Evolutionary conservation across 108 stramenopile species (phyloP).

Genomic region (Conticribra guillardii): DNA sequence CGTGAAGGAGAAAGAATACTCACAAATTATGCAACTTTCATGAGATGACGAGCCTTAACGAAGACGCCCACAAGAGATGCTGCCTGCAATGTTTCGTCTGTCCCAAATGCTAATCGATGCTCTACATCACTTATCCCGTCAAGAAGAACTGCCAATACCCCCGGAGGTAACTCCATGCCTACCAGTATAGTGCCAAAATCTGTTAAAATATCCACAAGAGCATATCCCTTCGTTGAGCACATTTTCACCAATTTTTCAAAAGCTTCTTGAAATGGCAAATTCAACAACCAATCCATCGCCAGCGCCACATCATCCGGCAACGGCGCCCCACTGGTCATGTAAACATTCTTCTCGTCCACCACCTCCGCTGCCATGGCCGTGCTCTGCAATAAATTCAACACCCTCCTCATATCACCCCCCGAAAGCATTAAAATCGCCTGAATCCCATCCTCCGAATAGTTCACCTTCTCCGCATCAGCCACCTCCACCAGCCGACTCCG

Average conservation of each 20-base stretch:
- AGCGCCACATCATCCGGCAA: slow-evolving; percentile 70
- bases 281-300: slow-evolving; percentile 72
- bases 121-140: slow-evolving; percentile 86
- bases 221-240: slow-evolving; percentile 80
- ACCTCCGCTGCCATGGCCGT: slow-evolving; percentile 76
- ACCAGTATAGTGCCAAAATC: slow-evolving; percentile 60
- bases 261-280: slow-evolving; percentile 66
- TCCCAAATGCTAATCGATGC: slow-evolving; percentile 78
- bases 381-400: slow-evolving; percentile 88
- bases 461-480: slow-evolving; percentile 65
- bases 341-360: slow-evolving; percentile 75
- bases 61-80: slow-evolving; percentile 84
- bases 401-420: slow-evolving; percentile 93
- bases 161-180: slow-evolving; percentile 60
- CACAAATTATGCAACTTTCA: slow-evolving; percentile 27
- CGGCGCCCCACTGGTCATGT: slow-evolving; percentile 85
- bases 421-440: slow-evolving; percentile 76
- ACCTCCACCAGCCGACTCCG: slow-evolving; percentile 76
- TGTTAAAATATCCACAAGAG: slow-evolving; percentile 74
- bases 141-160: slow-evolving; percentile 66
- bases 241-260: slow-evolving; percentile 55
- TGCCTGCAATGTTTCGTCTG: slow-evolving; percentile 79
- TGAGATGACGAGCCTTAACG: slow-evolving; percentile 64
- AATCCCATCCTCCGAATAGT: slow-evolving; percentile 69
- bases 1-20: neutral